Percentiles rank a stretch among this genome's conserved stretches.
Conservation (phyloP, 192 early-diverging fungal species). For the Dissophora ornata region DNA sequence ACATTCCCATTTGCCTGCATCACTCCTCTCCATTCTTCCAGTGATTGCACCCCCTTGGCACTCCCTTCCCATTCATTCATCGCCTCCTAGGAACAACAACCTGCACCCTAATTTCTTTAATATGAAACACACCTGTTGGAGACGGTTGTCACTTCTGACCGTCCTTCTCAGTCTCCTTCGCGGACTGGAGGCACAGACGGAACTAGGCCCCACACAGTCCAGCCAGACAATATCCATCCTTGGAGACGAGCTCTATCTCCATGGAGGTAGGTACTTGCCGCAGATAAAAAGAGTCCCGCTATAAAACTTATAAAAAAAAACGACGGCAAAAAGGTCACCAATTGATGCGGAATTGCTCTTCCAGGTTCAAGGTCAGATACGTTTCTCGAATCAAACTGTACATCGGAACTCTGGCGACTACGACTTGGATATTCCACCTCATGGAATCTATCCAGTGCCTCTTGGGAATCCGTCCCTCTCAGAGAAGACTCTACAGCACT, state of each 20-base stretch:
- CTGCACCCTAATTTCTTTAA: neutral
- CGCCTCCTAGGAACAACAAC: too few species aligned
- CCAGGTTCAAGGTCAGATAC: slow-evolving; percentile 24
- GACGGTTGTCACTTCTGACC: slow-evolving; percentile 7
- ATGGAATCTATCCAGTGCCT: slow-evolving; percentile 34
- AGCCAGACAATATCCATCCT: slow-evolving; percentile 48
- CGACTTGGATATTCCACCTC: slow-evolving; percentile 19
- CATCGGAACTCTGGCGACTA: slow-evolving; percentile 35
- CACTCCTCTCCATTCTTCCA: too few species aligned
- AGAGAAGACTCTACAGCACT: slow-evolving; percentile 6
- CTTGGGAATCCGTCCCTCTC: slow-evolving; percentile 31
- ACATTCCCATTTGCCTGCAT: too few species aligned
- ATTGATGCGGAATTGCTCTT: too few species aligned
- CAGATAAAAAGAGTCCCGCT: neutral
- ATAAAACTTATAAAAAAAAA: neutral
- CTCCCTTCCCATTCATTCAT: neutral
- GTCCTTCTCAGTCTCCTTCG: slow-evolving; percentile 20
- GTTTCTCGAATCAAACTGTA: slow-evolving; percentile 35
- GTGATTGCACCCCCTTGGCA: neutral
- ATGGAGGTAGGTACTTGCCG: slow-evolving; percentile 32
- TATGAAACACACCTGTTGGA: slow-evolving; percentile 16
- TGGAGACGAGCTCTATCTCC: slow-evolving; percentile 44
- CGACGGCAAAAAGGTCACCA: neutral
- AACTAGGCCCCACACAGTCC: slow-evolving; percentile 23
- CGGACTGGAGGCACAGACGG: slow-evolving; percentile 25